Base-by-base conservation (phyloP, 768 basidiomycete genomes). In the Macrocybe gigantea region DNA sequence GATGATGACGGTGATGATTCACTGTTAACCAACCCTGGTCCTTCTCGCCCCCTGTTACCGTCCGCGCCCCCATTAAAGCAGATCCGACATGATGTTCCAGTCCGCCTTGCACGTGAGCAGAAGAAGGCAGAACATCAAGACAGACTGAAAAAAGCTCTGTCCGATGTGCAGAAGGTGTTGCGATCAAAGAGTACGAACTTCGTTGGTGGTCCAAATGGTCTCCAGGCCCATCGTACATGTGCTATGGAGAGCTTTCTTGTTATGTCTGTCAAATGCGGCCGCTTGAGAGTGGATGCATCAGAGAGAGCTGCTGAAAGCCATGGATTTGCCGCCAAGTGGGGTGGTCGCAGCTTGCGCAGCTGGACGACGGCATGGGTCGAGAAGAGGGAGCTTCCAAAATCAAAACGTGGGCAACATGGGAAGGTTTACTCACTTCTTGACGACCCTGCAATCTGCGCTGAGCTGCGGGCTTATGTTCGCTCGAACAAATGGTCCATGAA, bases 401-500 rank as follows among this genome's bases (percentile, higher is more conserved):
- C 55, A n/a, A 15, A 35, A 1, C 40, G 39, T 33, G 53, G 55
- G 9, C 31, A 29, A 8, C 55, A 56, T 38, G 32, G 36, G 7
- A 56, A 56, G 36, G 50, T 49, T 8, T 45, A 34, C 11, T 51
- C 53, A 4, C 32, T 56, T 7, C 45, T 56, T 5, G 45, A 49
- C 39, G 44, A 54, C 33, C 55, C 55, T 11, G 34, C 39, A 5
- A 42, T 56, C 32, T 13, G 33, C 7, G 50, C 45, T 5, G 55
- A 48, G 13, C 36, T 51, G 5, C 47, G 48, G 8, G 15, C 47
- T 3, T 56, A 46, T 34, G 7, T 56, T 30, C 50, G 50, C n/a
- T 49, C 54, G 33, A 53, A 59, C 36, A 59, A 59, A 48, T 59
- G 58, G 58, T 47, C 56, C 6, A 51, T 56, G 31, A 49, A 56